Evolutionary conservation across 2,329 filamentous ascomycete genomes (phyloP), one percentile per base, ranked within the genome.

Genomic region (Fusarium sacchari): DNA sequence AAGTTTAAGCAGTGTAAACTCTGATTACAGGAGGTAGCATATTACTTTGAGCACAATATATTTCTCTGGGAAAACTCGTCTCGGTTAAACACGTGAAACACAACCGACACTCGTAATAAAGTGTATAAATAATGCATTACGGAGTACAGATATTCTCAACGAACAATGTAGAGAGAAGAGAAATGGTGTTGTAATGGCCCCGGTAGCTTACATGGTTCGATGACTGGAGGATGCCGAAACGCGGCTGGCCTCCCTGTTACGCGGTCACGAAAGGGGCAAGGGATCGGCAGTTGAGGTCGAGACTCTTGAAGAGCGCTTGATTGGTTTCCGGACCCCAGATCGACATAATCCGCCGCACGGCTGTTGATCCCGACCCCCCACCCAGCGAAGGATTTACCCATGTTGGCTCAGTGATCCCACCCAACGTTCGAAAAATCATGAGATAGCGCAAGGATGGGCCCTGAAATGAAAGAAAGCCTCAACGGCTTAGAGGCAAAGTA

Each of bases 331-430:
- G 37, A 34, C 28, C 36, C 36, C 32, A n/a, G 47, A 68, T 68
- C 47, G 47, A 34, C 42, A 20, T 15, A 46, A 24, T 24, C 40
- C 44, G 47, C 36, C 42, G 36, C 46, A 57, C 47, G 46, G 56
- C 22, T 49, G 65, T 26, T 42, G 36, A 53, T 68, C 42, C 64
- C 64, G 56, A 47, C 44, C 12, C 30, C 36, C 65, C 46, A 26
- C 60, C 30, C 28, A 52, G 30, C 39, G 40, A 44, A 62, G 26
- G 36, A 55, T 55, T 68, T 44, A 39, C 37, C 52, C 44, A 50
- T 43, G 37, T 50, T 50, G 43, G 37, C 43, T 59, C 9, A 8
- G 22, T 18, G n/a, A 40, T 55, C 24, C 55, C 40, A 58, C 26
- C 20, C 55, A 37, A 4, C 3, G 28, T 26, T 36, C 28, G 36